Evolutionary conservation across 2,329 filamentous ascomycete genomes (phyloP).

Genomic region (Bipolaris cookei): DNA sequence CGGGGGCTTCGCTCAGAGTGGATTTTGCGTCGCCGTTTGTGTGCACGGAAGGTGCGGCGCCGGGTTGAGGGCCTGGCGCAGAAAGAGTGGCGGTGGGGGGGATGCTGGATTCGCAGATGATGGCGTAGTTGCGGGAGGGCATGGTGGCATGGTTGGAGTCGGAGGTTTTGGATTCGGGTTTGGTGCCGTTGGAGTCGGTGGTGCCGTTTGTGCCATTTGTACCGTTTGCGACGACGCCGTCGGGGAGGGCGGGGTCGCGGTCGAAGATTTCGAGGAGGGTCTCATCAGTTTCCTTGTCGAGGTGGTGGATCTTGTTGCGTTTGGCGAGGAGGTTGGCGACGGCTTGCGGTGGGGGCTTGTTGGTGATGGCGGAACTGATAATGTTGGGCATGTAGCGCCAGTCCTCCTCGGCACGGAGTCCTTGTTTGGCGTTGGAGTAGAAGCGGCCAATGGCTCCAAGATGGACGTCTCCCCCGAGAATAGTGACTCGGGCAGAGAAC

Average conservation of each 20-base stretch:
- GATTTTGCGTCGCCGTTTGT: constrained; percentile 40
- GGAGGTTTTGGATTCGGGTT: constrained; percentile 63
- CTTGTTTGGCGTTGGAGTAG: constrained; percentile 64
- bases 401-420: constrained; percentile 63
- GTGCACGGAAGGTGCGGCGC: constrained; percentile 26
- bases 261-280: constrained; percentile 69
- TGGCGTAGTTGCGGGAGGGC: constrained; percentile 70
- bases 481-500: constrained; percentile 64
- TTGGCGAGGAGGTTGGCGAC: constrained; percentile 69
- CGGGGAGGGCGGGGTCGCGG: constrained; percentile 58
- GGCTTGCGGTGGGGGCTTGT: constrained; percentile 69
- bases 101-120: constrained; percentile 61
- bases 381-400: constrained; percentile 70
- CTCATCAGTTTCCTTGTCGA: constrained; percentile 68
- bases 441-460: constrained; percentile 68
- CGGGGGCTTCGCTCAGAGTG: constrained; percentile 33
- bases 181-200: constrained; percentile 28
- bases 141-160: constrained; percentile 85
- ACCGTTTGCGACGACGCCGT: constrained; percentile 15
- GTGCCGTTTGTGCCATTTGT: constrained; percentile 28
- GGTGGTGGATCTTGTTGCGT: constrained; percentile 70
- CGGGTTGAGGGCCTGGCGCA: constrained; percentile 28
- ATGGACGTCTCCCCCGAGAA: constrained; percentile 70
- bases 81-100: constrained; percentile 27
- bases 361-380: constrained; percentile 69